Percentiles rank a stretch among this genome's conserved stretches.
Conservation (phyloP, 768 basidiomycete genomes). For the Russula sp. region DNA sequence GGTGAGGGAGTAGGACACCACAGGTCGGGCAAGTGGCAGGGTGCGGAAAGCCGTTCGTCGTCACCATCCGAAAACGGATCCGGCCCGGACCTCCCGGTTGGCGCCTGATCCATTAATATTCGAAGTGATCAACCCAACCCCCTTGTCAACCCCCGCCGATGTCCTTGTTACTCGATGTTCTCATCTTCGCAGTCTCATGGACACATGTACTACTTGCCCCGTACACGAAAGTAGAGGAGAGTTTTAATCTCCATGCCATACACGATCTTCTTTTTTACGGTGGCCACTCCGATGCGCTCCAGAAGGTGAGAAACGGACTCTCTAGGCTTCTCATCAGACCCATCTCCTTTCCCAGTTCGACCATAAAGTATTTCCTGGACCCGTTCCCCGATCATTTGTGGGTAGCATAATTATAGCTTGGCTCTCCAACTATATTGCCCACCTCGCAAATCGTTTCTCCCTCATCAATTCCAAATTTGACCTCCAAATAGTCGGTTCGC, state of each 20-base stretch:
- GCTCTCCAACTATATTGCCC: constrained; percentile 49
- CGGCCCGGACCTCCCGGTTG: no score
- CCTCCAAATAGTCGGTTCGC: constrained; percentile 67
- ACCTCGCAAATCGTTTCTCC: constrained; percentile 43
- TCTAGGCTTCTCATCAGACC: not conserved
- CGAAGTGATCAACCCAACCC: no score
- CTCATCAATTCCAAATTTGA: constrained; percentile 56
- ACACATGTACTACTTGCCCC: constrained; percentile 75
- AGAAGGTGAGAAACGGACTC: constrained; percentile 40
- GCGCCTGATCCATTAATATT: no score
- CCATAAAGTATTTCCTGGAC: constrained; percentile 83
- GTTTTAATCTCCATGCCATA: constrained; percentile 88
- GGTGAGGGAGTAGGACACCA: no score
- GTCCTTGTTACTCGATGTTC: constrained; percentile 47
- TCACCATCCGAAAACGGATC: no score
- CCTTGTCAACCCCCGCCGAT: constrained; percentile 34
- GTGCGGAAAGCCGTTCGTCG: no score
- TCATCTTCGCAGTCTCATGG: constrained; percentile 53
- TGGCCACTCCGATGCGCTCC: constrained; percentile 41
- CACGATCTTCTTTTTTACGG: constrained; percentile 88
- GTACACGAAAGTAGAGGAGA: constrained; percentile 96
- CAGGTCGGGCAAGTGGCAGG: no score
- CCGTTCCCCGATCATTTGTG: constrained; percentile 83
- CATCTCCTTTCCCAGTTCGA: constrained; percentile 61
- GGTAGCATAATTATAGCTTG: constrained; percentile 71